Base-by-base conservation (phyloP, 768 basidiomycete genomes). In the Coprinopsis cinerea region DNA sequence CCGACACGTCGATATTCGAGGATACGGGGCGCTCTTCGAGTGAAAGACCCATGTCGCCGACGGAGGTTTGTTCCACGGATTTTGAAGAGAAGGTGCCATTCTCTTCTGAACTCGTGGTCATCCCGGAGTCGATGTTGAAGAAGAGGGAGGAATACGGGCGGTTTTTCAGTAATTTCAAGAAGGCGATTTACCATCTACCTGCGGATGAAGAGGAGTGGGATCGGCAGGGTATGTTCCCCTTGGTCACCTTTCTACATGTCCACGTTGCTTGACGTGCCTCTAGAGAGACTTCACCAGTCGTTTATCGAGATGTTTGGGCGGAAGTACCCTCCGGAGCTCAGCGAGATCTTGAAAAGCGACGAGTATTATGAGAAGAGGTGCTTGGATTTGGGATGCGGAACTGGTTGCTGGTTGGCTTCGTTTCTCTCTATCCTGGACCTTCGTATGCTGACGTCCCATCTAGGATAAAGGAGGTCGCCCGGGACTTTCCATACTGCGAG, bases 301-400 rank as follows among this genome's bases (percentile, higher is more conserved):
- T 81, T 90, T 48, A 74, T 72, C 49, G 74, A 77, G 44, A 60
- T 82, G 27, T 74, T 87, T 69, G 86, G 85, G 47, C 59, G 58
- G 42, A 81, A 78, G 58, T 90, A 85, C 55, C 78, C 82, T 0
- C 76, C 78, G 6, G 72, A 74, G 3, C 64, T 90, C 56, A 58
- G 64, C 15, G 69, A 81, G 40, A 65, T 88, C 46, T 74, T 91
- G 73, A 18, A 48, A 20, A 51, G 49, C 24, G 35, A 20, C 13
- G 41, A 27, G 14, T 71, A 75, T 5, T 79, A 78, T 15, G 76
- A 64, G 22, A 89, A 88, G 63, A 69, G 79, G 4, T 71, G 76
- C 44, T 69, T 91, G 14, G 88, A 91, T 64, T 73, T 91, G 20
- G 88, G 88, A 5, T 88, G 88, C 59, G 88, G 88, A 14, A 85